These are phyloP conservation scores for Quercus lobata DNA, from an alignment of 331 rosid species.

Conservation along the genomic window DNA sequence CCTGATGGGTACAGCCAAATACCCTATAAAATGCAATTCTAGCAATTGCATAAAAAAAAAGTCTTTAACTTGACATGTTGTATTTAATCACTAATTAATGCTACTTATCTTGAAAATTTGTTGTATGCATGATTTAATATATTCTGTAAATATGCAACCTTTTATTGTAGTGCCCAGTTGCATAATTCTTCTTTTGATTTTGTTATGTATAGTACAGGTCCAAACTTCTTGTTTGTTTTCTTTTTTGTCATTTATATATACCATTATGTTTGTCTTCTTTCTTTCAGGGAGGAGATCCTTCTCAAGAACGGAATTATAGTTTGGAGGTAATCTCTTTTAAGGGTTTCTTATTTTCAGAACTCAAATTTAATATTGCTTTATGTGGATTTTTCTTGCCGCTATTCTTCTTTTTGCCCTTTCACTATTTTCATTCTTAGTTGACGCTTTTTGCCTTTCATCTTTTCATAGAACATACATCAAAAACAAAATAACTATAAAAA, in stretches of 20 bases:
- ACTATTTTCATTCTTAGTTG: neutral
- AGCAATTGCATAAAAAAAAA: neutral
- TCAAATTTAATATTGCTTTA: neutral
- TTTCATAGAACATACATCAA: neutral
- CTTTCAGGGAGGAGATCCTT: conserved; percentile 77
- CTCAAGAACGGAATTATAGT: conserved; percentile 62
- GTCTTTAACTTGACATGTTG: neutral
- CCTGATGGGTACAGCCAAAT: neutral
- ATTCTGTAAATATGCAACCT: neutral
- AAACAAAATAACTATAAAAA: neutral
- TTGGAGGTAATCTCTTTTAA: conserved; percentile 51
- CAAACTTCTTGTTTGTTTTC: neutral
- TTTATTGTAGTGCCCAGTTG: neutral
- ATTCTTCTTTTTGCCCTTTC: neutral
- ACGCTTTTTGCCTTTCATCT: neutral
- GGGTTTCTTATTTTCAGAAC: neutral
- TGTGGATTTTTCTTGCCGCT: neutral
- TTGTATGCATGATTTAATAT: neutral
- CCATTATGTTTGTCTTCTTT: neutral
- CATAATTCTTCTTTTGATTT: neutral
- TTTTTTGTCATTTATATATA: neutral
- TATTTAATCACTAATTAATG: neutral
- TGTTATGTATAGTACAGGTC: neutral
- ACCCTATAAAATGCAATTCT: neutral
- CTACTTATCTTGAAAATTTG: neutral